These are phyloP conservation scores for Malassezia yamatoensis DNA, from an alignment of 1,284 basidiomycete genomes.

Conservation along the genomic window DNA sequence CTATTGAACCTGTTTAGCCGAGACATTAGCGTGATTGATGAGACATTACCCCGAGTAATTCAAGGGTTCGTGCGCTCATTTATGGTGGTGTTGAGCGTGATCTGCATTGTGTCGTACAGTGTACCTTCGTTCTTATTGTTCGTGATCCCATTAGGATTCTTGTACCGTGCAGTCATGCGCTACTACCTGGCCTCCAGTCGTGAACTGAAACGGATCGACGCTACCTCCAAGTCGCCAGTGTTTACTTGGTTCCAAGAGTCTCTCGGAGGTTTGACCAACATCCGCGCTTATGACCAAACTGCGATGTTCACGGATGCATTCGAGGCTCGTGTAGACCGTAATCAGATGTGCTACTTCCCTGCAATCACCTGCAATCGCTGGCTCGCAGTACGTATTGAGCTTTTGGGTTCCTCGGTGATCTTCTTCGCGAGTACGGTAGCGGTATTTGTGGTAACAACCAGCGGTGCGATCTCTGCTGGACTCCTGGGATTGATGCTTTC, in stretches of 20 bases:
- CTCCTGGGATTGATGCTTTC: constrained; percentile 81
- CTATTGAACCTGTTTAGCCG: constrained; percentile 75
- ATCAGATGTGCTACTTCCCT: constrained; percentile 65
- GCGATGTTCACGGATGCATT: constrained; percentile 66
- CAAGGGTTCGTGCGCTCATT: constrained; percentile 36
- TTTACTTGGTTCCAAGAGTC: constrained; percentile 69
- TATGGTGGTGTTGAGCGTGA: constrained; percentile 57
- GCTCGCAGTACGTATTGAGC: constrained; percentile 58
- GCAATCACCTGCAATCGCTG: constrained; percentile 63
- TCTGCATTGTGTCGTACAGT: constrained; percentile 60
- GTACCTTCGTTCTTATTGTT: constrained; percentile 63
- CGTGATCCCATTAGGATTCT: constrained; percentile 38
- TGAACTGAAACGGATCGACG: constrained; percentile 82
- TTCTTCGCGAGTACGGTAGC: constrained; percentile 63
- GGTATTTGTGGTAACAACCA: constrained; percentile 53
- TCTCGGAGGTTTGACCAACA: constrained; percentile 70
- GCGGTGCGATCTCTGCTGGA: constrained; percentile 66
- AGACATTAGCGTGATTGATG: constrained; percentile 81
- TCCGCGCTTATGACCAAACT: constrained; percentile 55
- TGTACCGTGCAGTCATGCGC: constrained; percentile 36
- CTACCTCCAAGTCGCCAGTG: constrained; percentile 78
- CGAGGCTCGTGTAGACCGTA: constrained; percentile 69
- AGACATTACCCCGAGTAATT: constrained; percentile 43
- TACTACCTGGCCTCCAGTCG: constrained; percentile 85
- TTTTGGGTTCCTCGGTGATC: constrained; percentile 72